Evolutionary conservation across 2,329 filamentous ascomycete genomes (phyloP), one percentile per base, ranked within the genome.

Genomic region (Lasiodiplodia gonubiensis): DNA sequence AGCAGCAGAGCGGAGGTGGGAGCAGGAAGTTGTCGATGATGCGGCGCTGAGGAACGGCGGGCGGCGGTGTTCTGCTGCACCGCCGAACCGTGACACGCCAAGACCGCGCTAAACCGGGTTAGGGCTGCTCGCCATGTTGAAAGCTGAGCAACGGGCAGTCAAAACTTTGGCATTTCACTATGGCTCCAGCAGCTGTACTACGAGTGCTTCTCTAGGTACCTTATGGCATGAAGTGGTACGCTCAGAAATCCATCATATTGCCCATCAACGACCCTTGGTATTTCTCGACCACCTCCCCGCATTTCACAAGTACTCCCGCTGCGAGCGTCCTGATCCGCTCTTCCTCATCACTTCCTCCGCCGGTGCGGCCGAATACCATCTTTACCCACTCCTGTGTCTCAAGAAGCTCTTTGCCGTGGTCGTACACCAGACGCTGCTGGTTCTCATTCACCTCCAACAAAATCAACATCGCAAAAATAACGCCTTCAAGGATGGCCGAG

Each of bases 381-480:
- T 88, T 86, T 1, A 92, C 91, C 95, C 95, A 99, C 74, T 93
- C 91, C 73, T 92, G 88, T 68, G 92, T 91, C 84, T 98, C 94
- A 63, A 97, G 85, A 25, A 98, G 81, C 77, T 94, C 89, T 67
- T 88, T 87, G 0, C 91, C 89, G 72, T 93, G 88, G 67, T 90
- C 87, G 68, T 89, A 88, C 59, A 92, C 94, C 2, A 99, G 78
- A 1, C 88, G 84, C 71, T 89, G 83, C 80, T 90, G 87, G 69
- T 93, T 88, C 59, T 88, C 86, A 69, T 97, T 97, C 46, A 97
- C 85, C 74, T 97, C 93, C 16, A 99, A 79, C 64, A 97, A 77
- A 7, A 92, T 91, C 60, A 97, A 83, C 68, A 97, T 86, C 1
- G 90, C 88, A 68, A 97, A 91, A 1, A 98, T 81, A 67, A 97